phyloP scores from a whole-genome alignment of 2,329 filamentous ascomycete genomes.

The Gremmenia infestans region DNA sequence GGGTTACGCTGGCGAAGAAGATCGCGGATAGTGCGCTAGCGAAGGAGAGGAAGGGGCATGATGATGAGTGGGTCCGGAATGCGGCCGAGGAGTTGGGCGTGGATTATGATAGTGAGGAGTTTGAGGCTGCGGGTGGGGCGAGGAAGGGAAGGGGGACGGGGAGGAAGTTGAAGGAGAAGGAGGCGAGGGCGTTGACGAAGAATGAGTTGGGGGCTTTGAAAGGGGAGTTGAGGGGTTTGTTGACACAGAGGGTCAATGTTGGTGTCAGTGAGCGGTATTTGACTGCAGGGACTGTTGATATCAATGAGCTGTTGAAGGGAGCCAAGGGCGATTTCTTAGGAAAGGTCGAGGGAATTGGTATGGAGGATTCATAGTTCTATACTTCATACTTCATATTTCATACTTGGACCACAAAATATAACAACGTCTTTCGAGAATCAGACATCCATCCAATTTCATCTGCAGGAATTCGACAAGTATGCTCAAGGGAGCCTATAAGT shows the following conservation, averaged over 20 bases:
- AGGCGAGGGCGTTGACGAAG: conserved; percentile 63
- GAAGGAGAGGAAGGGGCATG: conserved; percentile 79
- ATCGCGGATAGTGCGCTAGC: conserved; percentile 78
- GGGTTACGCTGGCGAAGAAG: conserved; percentile 77
- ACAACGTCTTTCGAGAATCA: too few species aligned
- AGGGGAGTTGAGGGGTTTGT: conserved; percentile 65
- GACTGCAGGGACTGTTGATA: conserved; percentile 76
- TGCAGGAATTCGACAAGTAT: too few species aligned
- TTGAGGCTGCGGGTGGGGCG: conserved; percentile 57
- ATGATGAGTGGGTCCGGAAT: conserved; percentile 77
- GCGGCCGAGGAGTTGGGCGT: conserved; percentile 91
- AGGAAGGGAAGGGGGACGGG: conserved; percentile 67
- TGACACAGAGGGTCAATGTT: conserved; percentile 73
- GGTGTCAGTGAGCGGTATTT: conserved; percentile 86
- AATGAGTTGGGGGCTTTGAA: conserved; percentile 65
- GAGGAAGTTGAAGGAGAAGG: conserved; percentile 68
- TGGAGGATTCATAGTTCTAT: conserved; percentile 23
- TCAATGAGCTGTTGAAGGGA: conserved; percentile 64
- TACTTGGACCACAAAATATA: too few species aligned
- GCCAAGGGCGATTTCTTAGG: conserved; percentile 47
- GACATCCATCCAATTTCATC: too few species aligned
- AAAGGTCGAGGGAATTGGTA: conserved; percentile 30
- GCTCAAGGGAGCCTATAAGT: too few species aligned
- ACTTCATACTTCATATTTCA: background rate
- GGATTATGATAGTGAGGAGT: conserved; percentile 86